Percentiles rank a stretch among this genome's conserved stretches.
phyloP scores from a whole-genome alignment of 2,329 filamentous ascomycete species.

The Amesomyces nigricolor region DNA sequence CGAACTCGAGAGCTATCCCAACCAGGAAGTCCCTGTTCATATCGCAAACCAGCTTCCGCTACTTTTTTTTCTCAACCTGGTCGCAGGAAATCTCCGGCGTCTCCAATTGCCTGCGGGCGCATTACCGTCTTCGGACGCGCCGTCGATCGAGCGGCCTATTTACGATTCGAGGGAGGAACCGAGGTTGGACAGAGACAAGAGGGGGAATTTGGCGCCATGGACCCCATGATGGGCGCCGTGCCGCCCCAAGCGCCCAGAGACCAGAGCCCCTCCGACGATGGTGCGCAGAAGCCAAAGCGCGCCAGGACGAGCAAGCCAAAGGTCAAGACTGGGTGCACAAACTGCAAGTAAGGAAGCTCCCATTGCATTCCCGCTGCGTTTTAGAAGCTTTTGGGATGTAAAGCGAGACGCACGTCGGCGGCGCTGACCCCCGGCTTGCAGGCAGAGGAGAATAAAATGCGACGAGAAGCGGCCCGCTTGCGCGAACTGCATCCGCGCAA shows the following conservation, averaged over 20 bases:
- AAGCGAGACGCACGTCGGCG: conserved; percentile 2
- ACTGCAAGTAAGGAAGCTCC: conserved; percentile 56
- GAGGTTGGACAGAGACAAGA: neutral
- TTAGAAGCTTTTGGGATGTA: neutral
- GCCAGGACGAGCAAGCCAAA: conserved; percentile 52
- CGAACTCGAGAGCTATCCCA: too few species aligned
- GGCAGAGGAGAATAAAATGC: conserved; percentile 59
- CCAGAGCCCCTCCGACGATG: conserved; percentile 21
- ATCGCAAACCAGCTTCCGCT: neutral
- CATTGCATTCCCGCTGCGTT: neutral
- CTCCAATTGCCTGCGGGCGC: neutral
- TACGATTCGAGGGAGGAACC: neutral
- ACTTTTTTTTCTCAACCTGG: too few species aligned
- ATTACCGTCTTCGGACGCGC: too few species aligned
- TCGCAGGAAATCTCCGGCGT: neutral
- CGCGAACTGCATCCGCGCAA: conserved; percentile 54
- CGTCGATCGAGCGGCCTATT: too few species aligned
- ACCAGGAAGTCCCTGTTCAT: too few species aligned
- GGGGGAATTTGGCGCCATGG: neutral
- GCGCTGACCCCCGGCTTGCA: conserved; percentile 29
- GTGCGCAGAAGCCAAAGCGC: conserved; percentile 36
- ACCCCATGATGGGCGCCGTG: conserved; percentile 4
- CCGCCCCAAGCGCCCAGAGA: conserved; percentile 6
- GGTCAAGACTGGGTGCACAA: conserved; percentile 61
- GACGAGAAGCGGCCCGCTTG: conserved; percentile 58